Evolutionary conservation across 192 early-diverging fungal species (phyloP).

Genomic region (Podila epigama): DNA sequence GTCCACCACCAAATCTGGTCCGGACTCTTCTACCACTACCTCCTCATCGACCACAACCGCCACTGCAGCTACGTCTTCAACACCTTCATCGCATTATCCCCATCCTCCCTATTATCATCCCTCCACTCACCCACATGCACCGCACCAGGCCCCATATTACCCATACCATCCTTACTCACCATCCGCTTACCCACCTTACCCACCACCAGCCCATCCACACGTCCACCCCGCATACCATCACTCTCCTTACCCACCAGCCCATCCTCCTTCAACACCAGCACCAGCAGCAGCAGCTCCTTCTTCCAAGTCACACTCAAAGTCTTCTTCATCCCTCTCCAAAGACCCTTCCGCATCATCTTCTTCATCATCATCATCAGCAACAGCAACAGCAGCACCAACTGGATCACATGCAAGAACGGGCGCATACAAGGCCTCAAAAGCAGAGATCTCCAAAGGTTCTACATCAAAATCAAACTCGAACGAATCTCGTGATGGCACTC

Average conservation of each 20-base stretch:
- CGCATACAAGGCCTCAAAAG: not conserved
- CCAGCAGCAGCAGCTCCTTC: not conserved
- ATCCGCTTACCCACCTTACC: constrained; percentile 18
- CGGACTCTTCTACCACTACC: constrained; percentile 1
- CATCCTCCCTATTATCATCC: constrained; percentile 9
- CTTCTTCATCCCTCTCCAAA: constrained; percentile 6
- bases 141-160: constrained; percentile 28
- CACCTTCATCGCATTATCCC: not conserved
- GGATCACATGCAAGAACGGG: not conserved
- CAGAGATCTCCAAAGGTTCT: not conserved
- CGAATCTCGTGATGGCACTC: no score
- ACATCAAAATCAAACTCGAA: not conserved
- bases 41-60: not conserved
- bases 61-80: not conserved
- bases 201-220: constrained; percentile 4
- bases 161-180: constrained; percentile 37
- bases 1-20: not conserved
- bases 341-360: not conserved
- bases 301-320: constrained; percentile 1
- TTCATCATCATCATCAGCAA: not conserved
- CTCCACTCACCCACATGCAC: constrained; percentile 16
- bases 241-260: constrained; percentile 2
- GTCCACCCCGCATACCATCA: not conserved
- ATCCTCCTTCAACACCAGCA: not conserved
- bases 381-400: not conserved